These are phyloP conservation scores for Coniophora puteana DNA, from an alignment of 1,284 basidiomycete genomes.

Conservation along the genomic window DNA sequence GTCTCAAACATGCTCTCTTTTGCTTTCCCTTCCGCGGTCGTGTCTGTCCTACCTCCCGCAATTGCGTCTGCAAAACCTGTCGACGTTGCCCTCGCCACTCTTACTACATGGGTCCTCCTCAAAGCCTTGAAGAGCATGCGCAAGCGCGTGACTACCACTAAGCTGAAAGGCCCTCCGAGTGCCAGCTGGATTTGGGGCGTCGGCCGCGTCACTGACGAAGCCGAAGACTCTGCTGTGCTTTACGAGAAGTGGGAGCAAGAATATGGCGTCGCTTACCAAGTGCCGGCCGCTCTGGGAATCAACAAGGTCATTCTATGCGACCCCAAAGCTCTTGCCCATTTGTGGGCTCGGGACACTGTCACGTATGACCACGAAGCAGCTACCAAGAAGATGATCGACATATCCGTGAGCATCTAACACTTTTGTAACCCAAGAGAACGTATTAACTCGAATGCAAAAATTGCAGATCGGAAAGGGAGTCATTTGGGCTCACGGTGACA, in stretches of 20 bases:
- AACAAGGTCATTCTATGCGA: constrained; percentile 42
- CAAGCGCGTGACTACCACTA: constrained; percentile 10
- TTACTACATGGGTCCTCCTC: constrained; percentile 10
- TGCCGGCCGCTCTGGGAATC: constrained; percentile 37
- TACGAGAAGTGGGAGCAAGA: constrained; percentile 30
- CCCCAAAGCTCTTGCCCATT: constrained; percentile 47
- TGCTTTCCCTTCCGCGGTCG: no score
- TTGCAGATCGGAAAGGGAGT: neutral
- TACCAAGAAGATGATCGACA: neutral
- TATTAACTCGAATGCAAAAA: neutral
- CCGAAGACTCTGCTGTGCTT: constrained; percentile 11
- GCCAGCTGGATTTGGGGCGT: constrained; percentile 18
- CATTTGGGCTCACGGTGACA: neutral
- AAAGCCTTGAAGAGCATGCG: constrained; percentile 8
- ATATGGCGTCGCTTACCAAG: constrained; percentile 42
- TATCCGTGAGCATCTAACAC: constrained; percentile 4
- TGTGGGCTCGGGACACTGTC: constrained; percentile 46
- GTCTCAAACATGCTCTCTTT: no score
- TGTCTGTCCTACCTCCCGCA: no score
- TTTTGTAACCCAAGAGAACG: neutral
- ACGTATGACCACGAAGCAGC: constrained; percentile 4
- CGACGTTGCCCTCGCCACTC: neutral
- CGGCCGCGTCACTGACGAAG: constrained; percentile 8
- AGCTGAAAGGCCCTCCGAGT: constrained; percentile 19
- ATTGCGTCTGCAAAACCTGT: no score